Evolutionary conservation across 345 rosid genomes (phyloP).

Genomic region (Bretschneidera sinensis): DNA sequence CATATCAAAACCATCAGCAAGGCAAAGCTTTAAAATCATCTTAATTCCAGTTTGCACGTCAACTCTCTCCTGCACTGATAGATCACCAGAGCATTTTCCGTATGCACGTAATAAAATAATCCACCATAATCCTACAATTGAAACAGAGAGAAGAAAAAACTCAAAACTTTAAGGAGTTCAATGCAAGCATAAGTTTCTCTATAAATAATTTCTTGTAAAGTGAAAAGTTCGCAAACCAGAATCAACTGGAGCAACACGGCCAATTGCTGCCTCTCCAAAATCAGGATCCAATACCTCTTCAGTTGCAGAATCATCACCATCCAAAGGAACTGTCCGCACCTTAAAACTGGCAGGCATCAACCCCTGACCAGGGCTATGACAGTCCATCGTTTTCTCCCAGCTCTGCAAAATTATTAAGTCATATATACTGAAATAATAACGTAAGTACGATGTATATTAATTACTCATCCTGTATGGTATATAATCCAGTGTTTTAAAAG

Average conservation of each 20-base stretch:
- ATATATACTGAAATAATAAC: background rate
- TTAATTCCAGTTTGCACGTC: constrained; percentile 94
- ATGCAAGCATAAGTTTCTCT: background rate
- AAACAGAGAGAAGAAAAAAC: background rate
- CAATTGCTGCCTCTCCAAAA: constrained; percentile 95
- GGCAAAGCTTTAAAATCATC: constrained; percentile 76
- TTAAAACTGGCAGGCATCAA: constrained; percentile 95
- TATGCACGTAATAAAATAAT: constrained; percentile 84
- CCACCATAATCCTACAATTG: constrained; percentile 84
- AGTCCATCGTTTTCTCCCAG: constrained; percentile 95
- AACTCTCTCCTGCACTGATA: constrained; percentile 72
- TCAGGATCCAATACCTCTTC: constrained; percentile 87
- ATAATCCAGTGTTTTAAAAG: too few species aligned
- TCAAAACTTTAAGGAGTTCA: background rate
- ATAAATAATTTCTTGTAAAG: background rate
- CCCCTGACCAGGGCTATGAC: constrained; percentile 91
- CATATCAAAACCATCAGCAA: constrained; percentile 90
- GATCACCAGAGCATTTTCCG: constrained; percentile 86
- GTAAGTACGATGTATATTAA: background rate
- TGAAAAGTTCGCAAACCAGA: constrained; percentile 44
- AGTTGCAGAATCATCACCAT: constrained; percentile 56
- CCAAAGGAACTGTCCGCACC: constrained; percentile 71
- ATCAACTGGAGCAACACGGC: constrained; percentile 92
- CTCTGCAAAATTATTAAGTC: constrained; percentile 36
- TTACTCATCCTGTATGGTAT: background rate